These are phyloP conservation scores for Penicillium malachiteum DNA, from an alignment of 495 filamentous ascomycete species.

Conservation along the genomic window DNA sequence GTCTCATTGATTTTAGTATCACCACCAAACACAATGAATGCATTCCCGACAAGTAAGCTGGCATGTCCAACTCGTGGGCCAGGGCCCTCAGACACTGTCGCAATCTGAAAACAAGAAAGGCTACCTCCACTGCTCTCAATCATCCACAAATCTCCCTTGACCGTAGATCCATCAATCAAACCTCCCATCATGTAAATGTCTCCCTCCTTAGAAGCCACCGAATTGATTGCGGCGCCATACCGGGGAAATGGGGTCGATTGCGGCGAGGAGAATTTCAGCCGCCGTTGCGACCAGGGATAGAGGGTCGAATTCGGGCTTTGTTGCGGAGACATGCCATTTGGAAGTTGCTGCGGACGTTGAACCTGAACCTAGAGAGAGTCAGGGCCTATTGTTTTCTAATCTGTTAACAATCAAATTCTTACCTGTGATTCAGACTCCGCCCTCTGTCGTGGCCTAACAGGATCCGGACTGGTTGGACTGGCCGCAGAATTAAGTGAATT, in stretches of 20 bases:
- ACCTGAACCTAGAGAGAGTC: background rate
- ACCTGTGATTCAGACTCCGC: slow-evolving; percentile 54
- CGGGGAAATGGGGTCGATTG: slow-evolving; percentile 90
- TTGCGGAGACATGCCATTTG: slow-evolving; percentile 36
- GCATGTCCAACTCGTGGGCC: slow-evolving; percentile 95
- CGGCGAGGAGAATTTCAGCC: slow-evolving; percentile 78
- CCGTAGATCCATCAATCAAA: slow-evolving; percentile 86
- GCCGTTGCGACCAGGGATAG: slow-evolving; percentile 94
- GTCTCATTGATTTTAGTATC: slow-evolving; percentile 95
- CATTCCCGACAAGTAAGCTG: slow-evolving; percentile 93
- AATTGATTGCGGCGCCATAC: slow-evolving; percentile 95
- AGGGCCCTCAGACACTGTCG: slow-evolving; percentile 88
- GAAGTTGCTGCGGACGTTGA: slow-evolving; percentile 32
- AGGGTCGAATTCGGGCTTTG: slow-evolving; percentile 57
- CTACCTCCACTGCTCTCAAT: slow-evolving; percentile 82
- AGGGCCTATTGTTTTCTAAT: background rate
- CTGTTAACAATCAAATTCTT: slow-evolving; percentile 7
- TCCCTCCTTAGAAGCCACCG: slow-evolving; percentile 89
- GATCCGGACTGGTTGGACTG: slow-evolving; percentile 52
- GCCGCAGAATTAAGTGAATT: slow-evolving; percentile 60
- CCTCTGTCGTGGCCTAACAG: slow-evolving; percentile 48
- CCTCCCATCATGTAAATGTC: slow-evolving; percentile 98
- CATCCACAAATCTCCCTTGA: slow-evolving; percentile 98
- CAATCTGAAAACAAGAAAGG: slow-evolving; percentile 86
- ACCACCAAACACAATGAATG: slow-evolving; percentile 98